A percentile compares a stretch with the other conserved stretches of the same genome.
These are phyloP conservation scores for Flaveria robusta DNA, from an alignment of 129 eudicot species.

Conservation along the genomic window DNA sequence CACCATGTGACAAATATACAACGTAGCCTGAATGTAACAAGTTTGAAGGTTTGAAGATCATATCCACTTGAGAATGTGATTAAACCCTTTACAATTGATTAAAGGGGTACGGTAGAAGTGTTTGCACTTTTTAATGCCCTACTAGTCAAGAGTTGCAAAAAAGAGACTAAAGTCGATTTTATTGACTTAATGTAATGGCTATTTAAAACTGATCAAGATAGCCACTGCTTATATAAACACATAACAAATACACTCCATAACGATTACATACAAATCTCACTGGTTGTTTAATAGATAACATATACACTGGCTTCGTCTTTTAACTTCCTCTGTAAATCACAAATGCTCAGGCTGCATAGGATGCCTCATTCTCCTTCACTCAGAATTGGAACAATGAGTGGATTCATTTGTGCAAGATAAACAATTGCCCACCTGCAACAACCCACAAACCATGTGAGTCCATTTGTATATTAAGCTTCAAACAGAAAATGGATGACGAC, in stretches of 20 bases:
- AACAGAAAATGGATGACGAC: not conserved
- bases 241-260: not conserved
- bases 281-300: not conserved
- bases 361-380: constrained; percentile 42
- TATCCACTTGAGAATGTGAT: not conserved
- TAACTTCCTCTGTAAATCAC: not conserved
- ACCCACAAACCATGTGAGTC: not conserved
- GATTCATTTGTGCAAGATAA: constrained; percentile 53
- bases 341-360: constrained; percentile 7
- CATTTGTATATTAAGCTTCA: not conserved
- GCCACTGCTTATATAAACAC: not conserved
- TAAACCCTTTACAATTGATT: too few species aligned
- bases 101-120: not conserved
- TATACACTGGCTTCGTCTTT: not conserved
- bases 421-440: constrained; percentile 20
- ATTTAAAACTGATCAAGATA: constrained; percentile 15
- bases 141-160: not conserved
- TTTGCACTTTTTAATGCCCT: not conserved
- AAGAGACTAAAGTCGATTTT: not conserved
- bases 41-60: not conserved
- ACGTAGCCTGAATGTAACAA: too few species aligned
- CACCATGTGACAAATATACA: too few species aligned
- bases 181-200: constrained; percentile 13
- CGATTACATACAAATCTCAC: constrained; percentile 5
- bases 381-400: constrained; percentile 16